phyloP scores from a whole-genome alignment of 306 rosid genomes.

The Mimosa pudica region DNA sequence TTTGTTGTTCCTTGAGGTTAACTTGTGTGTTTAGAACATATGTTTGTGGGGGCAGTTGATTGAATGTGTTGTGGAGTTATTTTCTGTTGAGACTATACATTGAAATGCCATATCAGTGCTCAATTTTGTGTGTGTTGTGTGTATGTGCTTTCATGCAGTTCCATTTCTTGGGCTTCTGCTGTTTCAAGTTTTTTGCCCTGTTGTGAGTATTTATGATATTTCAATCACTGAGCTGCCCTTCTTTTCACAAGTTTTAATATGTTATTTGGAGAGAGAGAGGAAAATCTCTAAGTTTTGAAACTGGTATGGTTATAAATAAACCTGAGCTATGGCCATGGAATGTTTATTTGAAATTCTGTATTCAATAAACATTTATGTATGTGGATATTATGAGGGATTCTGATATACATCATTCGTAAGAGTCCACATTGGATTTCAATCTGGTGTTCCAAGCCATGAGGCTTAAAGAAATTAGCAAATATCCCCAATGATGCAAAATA shows the following conservation, averaged over 20 bases:
- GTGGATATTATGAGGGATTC: not conserved
- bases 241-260: not conserved
- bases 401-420: conserved; percentile 7
- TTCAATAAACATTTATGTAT: not conserved
- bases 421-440: conserved; percentile 7
- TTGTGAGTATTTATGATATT: not conserved
- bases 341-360: conserved; percentile 19
- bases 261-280: not conserved
- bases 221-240: not conserved
- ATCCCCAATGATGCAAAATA: not conserved
- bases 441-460: not conserved
- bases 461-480: not conserved
- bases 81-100: not conserved
- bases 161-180: too few species aligned
- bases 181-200: too few species aligned
- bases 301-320: not conserved
- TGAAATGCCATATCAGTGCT: not conserved
- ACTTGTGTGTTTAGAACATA: not conserved
- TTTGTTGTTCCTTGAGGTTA: conserved; percentile 4
- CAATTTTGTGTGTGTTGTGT: too few species aligned
- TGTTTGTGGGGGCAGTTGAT: conserved; percentile 2
- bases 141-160: too few species aligned
- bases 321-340: not conserved
- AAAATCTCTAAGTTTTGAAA: conserved; percentile 10
- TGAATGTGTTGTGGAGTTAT: not conserved